A percentile compares a stretch with the other conserved stretches of the same genome.
phyloP scores from a whole-genome alignment of 306 rosid genomes.

The Delonix regia region DNA sequence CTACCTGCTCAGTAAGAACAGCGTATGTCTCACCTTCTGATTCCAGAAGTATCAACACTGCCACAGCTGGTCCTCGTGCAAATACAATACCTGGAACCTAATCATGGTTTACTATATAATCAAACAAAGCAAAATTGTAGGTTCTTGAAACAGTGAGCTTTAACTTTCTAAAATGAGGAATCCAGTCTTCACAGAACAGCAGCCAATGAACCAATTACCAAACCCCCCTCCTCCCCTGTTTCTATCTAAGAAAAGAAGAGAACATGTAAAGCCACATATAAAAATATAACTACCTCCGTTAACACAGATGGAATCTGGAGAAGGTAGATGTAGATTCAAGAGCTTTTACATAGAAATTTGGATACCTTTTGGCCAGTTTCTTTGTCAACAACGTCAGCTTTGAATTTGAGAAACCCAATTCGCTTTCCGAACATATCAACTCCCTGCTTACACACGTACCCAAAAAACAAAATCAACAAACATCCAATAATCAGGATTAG shows the following conservation, averaged over 20 bases:
- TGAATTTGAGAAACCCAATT: conserved; percentile 86
- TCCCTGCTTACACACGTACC: conserved; percentile 53
- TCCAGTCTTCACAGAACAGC: conserved; percentile 17
- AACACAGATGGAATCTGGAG: conserved; percentile 15
- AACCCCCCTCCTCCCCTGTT: not conserved
- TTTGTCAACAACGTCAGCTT: conserved; percentile 80
- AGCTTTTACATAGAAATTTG: conserved; percentile 9
- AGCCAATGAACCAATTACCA: not conserved
- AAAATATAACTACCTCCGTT: not conserved
- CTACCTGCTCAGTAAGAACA: conserved; percentile 92
- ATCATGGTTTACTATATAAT: conserved; percentile 45
- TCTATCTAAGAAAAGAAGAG: not conserved
- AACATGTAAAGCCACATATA: not conserved
- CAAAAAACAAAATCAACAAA: conserved; percentile 11
- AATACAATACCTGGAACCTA: conserved; percentile 97
- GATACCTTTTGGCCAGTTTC: conserved; percentile 77
- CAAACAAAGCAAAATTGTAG: conserved; percentile 41
- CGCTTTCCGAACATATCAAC: conserved; percentile 90
- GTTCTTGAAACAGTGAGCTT: not conserved
- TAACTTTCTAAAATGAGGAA: conserved; percentile 21
- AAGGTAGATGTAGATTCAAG: conserved; percentile 5
- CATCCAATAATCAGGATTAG: not conserved
- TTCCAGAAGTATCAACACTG: conserved; percentile 79
- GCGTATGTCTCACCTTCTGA: conserved; percentile 83
- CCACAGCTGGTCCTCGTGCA: conserved; percentile 96